phyloP scores from a whole-genome alignment of 2,329 filamentous ascomycete genomes.

The Conoideocrella luteorostrata region DNA sequence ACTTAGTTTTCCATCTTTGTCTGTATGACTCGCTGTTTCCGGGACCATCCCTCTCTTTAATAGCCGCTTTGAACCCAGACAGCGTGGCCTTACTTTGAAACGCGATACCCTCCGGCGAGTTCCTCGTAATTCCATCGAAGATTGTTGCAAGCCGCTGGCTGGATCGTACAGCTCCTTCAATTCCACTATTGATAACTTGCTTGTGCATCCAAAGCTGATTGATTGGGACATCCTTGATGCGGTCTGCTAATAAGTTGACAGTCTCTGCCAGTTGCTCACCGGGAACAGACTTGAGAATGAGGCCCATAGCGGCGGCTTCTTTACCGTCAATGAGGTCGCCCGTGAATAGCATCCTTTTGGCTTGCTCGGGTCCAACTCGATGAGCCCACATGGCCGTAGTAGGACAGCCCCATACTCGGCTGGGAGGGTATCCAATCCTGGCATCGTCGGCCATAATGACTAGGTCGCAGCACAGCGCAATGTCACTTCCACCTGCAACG shows the following conservation, averaged over 20 bases:
- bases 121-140: constrained; percentile 13
- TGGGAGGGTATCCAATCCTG: constrained; percentile 11
- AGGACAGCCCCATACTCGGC: constrained; percentile 11
- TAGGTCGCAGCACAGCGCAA: constrained; percentile 12
- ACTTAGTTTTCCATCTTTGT: too few relatives aligned
- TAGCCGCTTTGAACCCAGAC: neutral
- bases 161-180: constrained; percentile 8
- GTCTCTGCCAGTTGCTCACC: constrained; percentile 9
- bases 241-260: constrained; percentile 7
- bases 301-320: constrained; percentile 11
- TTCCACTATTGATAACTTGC: constrained; percentile 10
- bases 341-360: constrained; percentile 11
- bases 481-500: constrained; percentile 11
- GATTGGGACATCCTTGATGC: constrained; percentile 11
- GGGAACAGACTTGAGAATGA: constrained; percentile 12
- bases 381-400: constrained; percentile 13
- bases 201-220: constrained; percentile 13
- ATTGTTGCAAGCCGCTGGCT: constrained; percentile 10
- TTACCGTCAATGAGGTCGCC: constrained; percentile 11
- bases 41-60: too few relatives aligned
- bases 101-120: constrained; percentile 11
- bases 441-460: constrained; percentile 13
- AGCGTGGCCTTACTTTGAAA: constrained; percentile 6
- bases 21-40: too few relatives aligned
- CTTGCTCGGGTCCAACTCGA: constrained; percentile 10